phyloP scores from a whole-genome alignment of 768 basidiomycete genomes.

The Leccinum broughii region DNA sequence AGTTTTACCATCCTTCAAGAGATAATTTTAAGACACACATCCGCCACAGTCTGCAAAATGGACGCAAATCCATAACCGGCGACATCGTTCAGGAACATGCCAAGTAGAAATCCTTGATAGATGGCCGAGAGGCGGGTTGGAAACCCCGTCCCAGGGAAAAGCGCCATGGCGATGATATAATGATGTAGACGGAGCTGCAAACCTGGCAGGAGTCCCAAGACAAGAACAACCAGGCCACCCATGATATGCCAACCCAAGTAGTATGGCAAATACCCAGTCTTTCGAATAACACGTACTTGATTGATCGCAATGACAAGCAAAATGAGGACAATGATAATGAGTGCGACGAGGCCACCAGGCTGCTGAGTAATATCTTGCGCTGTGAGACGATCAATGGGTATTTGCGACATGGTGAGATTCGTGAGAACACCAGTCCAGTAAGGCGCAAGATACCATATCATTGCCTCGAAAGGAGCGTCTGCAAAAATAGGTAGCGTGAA shows the following conservation, averaged over 20 bases:
- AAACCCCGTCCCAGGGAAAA: slow-evolving; percentile 79
- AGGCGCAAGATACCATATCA: slow-evolving; percentile 71
- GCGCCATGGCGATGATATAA: slow-evolving; percentile 72
- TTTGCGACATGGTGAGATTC: slow-evolving; percentile 67
- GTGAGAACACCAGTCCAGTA: slow-evolving; percentile 79
- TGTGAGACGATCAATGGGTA: slow-evolving; percentile 78
- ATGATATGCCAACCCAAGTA: slow-evolving; percentile 74
- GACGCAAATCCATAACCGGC: slow-evolving; percentile 81
- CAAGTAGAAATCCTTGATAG: slow-evolving; percentile 79
- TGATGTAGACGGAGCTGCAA: slow-evolving; percentile 76
- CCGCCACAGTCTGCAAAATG: slow-evolving; percentile 72
- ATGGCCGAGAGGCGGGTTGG: slow-evolving; percentile 78
- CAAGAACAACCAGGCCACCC: slow-evolving; percentile 64
- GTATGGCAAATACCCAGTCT: slow-evolving; percentile 79
- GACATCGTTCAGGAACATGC: slow-evolving; percentile 78
- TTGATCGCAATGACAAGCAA: slow-evolving; percentile 62
- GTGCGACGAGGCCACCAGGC: slow-evolving; percentile 64
- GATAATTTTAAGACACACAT: slow-evolving; percentile 44
- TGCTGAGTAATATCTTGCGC: slow-evolving; percentile 64
- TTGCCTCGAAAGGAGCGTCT: slow-evolving; percentile 68
- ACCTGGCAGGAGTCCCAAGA: slow-evolving; percentile 69
- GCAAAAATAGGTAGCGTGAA: slow-evolving; percentile 72
- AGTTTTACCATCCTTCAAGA: slow-evolving; percentile 2
- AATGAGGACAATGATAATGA: slow-evolving; percentile 67
- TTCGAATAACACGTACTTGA: slow-evolving; percentile 79